Evolutionary conservation across 257 asterid species (phyloP).

Genomic region (Misopates orontium): DNA sequence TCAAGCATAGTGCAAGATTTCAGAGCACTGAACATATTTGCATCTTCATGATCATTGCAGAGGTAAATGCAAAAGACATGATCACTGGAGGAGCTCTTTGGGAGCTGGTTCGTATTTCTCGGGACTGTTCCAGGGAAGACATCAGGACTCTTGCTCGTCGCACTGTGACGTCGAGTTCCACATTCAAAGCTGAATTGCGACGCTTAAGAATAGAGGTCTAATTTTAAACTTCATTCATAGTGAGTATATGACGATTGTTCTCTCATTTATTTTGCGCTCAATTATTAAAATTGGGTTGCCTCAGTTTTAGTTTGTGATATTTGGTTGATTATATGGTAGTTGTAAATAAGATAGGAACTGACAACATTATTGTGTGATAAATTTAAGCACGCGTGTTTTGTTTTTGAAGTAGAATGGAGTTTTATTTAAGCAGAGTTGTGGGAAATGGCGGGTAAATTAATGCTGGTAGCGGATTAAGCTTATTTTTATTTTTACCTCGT

Average conservation of each 20-base stretch:
- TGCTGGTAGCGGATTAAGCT: background rate
- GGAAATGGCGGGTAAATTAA: too few species aligned
- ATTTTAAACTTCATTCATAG: conserved; percentile 16
- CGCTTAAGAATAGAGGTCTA: conserved; percentile 86
- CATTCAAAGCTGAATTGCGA: conserved; percentile 74
- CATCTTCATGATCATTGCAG: conserved; percentile 39
- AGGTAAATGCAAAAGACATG: conserved; percentile 85
- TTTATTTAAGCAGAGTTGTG: too few species aligned
- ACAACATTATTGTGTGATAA: conserved; percentile 18
- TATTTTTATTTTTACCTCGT: background rate
- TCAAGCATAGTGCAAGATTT: conserved; percentile 10
- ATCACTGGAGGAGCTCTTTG: conserved; percentile 95
- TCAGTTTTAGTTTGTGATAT: conserved; percentile 40
- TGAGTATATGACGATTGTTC: too few species aligned
- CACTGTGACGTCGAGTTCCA: conserved; percentile 82
- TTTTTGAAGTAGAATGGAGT: background rate
- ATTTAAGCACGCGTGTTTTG: conserved; percentile 10
- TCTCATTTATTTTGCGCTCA: conserved; percentile 15
- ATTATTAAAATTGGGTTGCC: conserved; percentile 26
- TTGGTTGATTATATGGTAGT: conserved; percentile 26
- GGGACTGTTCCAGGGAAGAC: conserved; percentile 97
- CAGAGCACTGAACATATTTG: conserved; percentile 12
- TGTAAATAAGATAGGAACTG: conserved; percentile 34
- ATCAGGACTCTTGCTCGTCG: conserved; percentile 89
- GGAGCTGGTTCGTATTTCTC: conserved; percentile 97